Conservation (phyloP, 2,329 filamentous ascomycete genomes). For the Dactylellina drechsleri region DNA sequence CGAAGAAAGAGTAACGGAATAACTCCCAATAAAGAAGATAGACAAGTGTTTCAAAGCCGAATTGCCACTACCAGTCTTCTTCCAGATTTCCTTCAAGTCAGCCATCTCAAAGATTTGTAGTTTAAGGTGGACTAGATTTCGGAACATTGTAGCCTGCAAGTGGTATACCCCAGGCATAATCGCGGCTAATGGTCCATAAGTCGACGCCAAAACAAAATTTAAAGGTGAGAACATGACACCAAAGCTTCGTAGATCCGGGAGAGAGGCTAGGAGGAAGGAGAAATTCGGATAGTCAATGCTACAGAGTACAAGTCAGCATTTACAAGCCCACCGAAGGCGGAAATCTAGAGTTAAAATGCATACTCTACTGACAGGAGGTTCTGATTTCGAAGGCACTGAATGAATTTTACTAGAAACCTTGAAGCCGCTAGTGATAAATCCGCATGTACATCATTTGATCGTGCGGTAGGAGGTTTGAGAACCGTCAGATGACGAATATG, state of each 20-base stretch:
- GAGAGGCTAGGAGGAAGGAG: background rate
- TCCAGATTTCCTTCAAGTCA: background rate
- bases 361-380: background rate
- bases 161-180: no score
- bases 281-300: slow-evolving; percentile 5
- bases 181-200: background rate
- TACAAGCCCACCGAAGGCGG: no score
- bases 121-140: background rate
- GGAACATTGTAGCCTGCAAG: background rate
- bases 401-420: background rate
- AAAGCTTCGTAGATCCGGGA: background rate
- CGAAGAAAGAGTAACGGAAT: background rate
- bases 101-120: background rate
- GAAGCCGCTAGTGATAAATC: background rate
- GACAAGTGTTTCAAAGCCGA: background rate
- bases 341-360: background rate
- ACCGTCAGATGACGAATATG: slow-evolving; percentile 3
- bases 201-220: background rate
- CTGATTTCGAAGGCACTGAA: background rate
- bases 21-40: background rate
- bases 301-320: background rate
- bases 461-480: background rate
- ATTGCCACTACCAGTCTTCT: background rate
- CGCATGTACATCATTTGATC: no score
- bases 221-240: background rate